Evolutionary conservation across 1,284 basidiomycete species (phyloP), one percentile per base, ranked within the genome.

Genomic region (Malassezia slooffiae): DNA sequence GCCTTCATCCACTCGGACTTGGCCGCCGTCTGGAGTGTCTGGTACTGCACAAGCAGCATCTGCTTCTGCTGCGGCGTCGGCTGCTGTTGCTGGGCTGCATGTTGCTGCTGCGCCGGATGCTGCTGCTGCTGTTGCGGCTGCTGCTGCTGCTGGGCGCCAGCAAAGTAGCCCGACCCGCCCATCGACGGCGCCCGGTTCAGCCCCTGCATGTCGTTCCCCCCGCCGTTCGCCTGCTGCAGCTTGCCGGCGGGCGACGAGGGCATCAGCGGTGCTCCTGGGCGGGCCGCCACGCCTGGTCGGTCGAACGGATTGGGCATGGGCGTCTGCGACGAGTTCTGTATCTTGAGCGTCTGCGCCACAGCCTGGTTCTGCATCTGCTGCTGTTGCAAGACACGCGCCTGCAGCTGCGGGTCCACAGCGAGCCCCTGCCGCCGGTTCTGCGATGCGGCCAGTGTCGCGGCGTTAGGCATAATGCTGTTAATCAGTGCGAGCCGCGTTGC

Each of bases 1-100:
- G 61, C 61, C 40, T 63, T 60, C 47, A 61, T 54, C 57, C 59
- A 58, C 28, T 63, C 61, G 24, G 54, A 54, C 26, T 57, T 54
- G 34, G 60, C 53, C 6, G 57, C 57, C 0, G 53, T 54, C 21
- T 64, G 61, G 16, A 64, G 52, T 30, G 40, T 47, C 26, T 59
- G 57, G 51, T 55, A 60, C 41, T 63, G 61, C 30, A 53, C 52
- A 46, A 63, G 46, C 10, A 63, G 53, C 52, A 57, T 49, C 34
- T 61, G 58, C 28, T 59, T 59, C 52, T 63, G 61, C 33, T 63
- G 57, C 23, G 52, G 50, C 13, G 54, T 60, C 11, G 62, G 58
- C 37, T 59, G 59, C 20, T 24, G n/a, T 17, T 24, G 35, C 13
- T 9, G 11, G 13, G 13, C 23, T 12, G 23, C 35, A 13, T 33